phyloP scores from a whole-genome alignment of 805 yeast species.

The Candida tammaniensis region DNA sequence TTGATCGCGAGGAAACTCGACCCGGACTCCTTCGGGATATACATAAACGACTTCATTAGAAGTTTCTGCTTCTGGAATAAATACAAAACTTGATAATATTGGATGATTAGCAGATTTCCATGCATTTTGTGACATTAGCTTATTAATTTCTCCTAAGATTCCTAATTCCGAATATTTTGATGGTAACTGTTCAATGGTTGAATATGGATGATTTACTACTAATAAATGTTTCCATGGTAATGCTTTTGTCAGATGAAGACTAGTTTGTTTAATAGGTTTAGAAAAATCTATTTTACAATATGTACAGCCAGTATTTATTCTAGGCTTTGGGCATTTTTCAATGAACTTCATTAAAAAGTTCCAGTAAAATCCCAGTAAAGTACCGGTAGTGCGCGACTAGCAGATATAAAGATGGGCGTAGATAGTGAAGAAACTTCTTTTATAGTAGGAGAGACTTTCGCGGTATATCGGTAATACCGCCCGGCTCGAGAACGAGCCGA shows the following conservation, averaged over 20 bases:
- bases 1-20: conserved; percentile 32
- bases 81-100: conserved; percentile 46
- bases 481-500: no score
- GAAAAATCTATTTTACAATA: conserved; percentile 36
- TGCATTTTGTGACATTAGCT: not conserved
- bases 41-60: conserved; percentile 35
- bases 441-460: no score
- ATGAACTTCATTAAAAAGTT: no score
- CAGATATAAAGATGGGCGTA: no score
- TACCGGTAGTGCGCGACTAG: no score
- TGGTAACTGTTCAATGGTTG: conserved; percentile 47
- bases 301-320: conserved; percentile 61
- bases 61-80: conserved; percentile 3
- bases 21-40: conserved; percentile 52
- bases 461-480: no score
- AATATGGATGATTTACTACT: conserved; percentile 44
- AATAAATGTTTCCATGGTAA: conserved; percentile 55
- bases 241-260: conserved; percentile 43
- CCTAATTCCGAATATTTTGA: conserved; percentile 14
- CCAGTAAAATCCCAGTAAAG: no score
- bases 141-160: conserved; percentile 29
- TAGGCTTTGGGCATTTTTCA: conserved; percentile 51
- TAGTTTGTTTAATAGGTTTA: conserved; percentile 20
- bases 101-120: conserved; percentile 46
- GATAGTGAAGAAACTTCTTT: no score